Conservation (phyloP, 192 early-diverging fungal genomes). For the Coemansia sp. region DNA sequence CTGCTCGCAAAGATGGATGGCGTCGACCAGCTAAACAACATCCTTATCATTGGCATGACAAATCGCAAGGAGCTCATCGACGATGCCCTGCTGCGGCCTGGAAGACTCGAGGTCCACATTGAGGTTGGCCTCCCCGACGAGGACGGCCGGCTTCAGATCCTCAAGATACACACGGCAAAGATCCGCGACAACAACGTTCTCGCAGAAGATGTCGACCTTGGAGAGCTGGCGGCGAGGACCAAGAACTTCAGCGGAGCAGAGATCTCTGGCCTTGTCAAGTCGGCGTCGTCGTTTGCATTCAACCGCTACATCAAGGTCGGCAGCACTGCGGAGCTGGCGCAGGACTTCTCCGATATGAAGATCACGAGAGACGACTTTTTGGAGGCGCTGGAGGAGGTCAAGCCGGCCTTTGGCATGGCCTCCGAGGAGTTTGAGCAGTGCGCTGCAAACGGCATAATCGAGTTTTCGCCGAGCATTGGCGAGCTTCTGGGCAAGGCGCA, state of each 20-base stretch:
- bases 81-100: constrained; percentile 93
- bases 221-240: constrained; percentile 80
- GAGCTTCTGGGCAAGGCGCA: constrained; percentile 58
- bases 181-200: constrained; percentile 79
- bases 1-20: constrained; percentile 98
- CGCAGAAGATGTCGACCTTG: constrained; percentile 75
- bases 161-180: constrained; percentile 90
- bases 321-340: constrained; percentile 71
- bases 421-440: constrained; percentile 87
- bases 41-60: constrained; percentile 98
- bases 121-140: constrained; percentile 95
- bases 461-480: constrained; percentile 63
- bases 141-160: constrained; percentile 84
- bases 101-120: constrained; percentile 94
- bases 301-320: constrained; percentile 94
- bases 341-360: constrained; percentile 87
- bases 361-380: constrained; percentile 84
- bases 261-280: constrained; percentile 89
- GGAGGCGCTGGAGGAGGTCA: constrained; percentile 85
- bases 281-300: constrained; percentile 92
- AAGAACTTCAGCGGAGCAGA: constrained; percentile 99
- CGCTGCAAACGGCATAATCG: constrained; percentile 80
- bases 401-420: constrained; percentile 90
- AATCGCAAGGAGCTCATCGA: constrained; percentile 98
- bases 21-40: constrained; percentile 98